Base-by-base conservation (phyloP, 768 basidiomycete genomes). In the Rhodotorula kratochvilovae region DNA sequence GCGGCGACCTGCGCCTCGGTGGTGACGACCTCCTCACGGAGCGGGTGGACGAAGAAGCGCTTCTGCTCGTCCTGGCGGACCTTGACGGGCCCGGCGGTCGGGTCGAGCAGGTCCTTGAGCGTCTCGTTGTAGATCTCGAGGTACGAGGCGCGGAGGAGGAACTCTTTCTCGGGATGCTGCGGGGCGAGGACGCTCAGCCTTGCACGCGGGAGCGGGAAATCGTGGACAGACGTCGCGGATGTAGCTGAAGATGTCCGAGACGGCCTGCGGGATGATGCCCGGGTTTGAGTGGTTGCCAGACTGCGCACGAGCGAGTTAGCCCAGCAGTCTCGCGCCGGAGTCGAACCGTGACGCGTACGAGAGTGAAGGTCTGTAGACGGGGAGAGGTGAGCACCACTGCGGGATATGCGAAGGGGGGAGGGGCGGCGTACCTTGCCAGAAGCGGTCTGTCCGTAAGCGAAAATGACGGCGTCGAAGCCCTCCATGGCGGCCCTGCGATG, bases 381-480 rank as follows among this genome's bases (percentile, higher is more conserved):
- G 25, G 5, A 57, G n/a, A n/a, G n/a, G n/a, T n/a, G n/a, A n/a
- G n/a, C n/a, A n/a, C n/a, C n/a, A n/a, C n/a, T n/a, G n/a, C n/a
- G n/a, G n/a, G n/a, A n/a, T n/a, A n/a, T n/a, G n/a, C n/a, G n/a
- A n/a, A n/a, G n/a, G 11, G 50, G 62, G 31, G 25, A 75, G 71
- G 23, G 77, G n/a, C 67, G 5, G 88, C 89, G 76, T 87, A 88
- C 0, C 81, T 89, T 90, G 63, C 89, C 89, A 42, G 86, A 87
- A 6, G 88, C 89, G 0, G 96, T 98, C 80, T 99, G 96, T 27
- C 78, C 83, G 70, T 83, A 82, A 6, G 96, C 96, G 76, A 99
- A 99, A 53, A 97, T 86, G 76, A 98, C 90, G 23, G 94, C 87
- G 79, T 99, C 97, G 83, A 87, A 98, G 31, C 96, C 96, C 61